Percentiles rank a stretch among this genome's conserved stretches.
Evolutionary conservation across 2,329 filamentous ascomycete species (phyloP).

Genomic region (Venturia pyrina): DNA sequence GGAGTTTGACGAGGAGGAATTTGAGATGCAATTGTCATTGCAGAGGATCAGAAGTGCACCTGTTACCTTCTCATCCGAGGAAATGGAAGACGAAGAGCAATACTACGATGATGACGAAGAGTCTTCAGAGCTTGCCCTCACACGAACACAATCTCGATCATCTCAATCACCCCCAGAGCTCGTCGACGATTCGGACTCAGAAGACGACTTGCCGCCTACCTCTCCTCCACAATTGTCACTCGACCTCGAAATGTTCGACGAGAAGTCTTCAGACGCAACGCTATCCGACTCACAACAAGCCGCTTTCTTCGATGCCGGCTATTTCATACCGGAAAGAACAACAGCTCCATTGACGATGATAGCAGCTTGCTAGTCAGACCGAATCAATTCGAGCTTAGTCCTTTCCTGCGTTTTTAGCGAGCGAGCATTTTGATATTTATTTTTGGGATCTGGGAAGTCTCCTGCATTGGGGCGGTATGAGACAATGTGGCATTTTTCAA

Average conservation of each 20-base stretch:
- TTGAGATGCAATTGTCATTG: constrained; percentile 32
- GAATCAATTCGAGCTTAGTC: constrained; percentile 1
- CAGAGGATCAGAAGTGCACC: constrained; percentile 31
- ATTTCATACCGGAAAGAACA: constrained; percentile 31
- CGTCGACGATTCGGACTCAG: constrained; percentile 38
- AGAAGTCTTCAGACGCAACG: constrained; percentile 27
- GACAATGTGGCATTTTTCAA: neutral
- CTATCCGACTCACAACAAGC: constrained; percentile 22
- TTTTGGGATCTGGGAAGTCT: neutral
- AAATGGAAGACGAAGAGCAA: constrained; percentile 31
- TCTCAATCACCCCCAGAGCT: constrained; percentile 39
- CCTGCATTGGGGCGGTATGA: neutral
- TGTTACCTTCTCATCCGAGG: constrained; percentile 33
- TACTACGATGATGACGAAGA: constrained; percentile 39
- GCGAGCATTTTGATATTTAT: neutral
- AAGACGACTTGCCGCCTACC: constrained; percentile 38
- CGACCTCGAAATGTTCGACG: constrained; percentile 35
- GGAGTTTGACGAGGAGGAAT: constrained; percentile 44
- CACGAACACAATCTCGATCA: constrained; percentile 28
- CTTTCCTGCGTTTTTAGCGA: constrained; percentile 12
- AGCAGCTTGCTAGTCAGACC: constrained; percentile 24
- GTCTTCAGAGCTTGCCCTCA: constrained; percentile 36
- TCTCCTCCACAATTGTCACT: constrained; percentile 35
- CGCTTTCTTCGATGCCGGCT: constrained; percentile 27
- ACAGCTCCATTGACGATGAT: constrained; percentile 31